phyloP scores from a whole-genome alignment of 148 eudicot species.

The Vaccinium myrtillus region DNA sequence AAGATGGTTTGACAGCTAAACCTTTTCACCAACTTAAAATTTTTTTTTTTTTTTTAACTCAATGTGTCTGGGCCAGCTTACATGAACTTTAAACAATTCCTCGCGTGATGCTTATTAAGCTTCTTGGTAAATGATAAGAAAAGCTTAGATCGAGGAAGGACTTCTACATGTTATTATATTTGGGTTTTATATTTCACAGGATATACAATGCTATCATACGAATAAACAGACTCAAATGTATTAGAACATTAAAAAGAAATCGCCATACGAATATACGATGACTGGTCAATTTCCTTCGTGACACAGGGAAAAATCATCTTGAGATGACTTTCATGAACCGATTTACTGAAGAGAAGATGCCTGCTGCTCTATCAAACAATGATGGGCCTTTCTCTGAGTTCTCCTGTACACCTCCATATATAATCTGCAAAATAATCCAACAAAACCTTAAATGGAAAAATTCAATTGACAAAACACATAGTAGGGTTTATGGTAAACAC shows the following conservation, averaged over 20 bases:
- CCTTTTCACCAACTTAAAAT: not conserved
- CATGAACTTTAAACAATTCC: not conserved
- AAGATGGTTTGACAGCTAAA: too few species aligned
- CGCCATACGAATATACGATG: not conserved
- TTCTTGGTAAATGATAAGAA: not conserved
- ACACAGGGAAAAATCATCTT: constrained; percentile 26
- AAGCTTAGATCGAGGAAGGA: not conserved
- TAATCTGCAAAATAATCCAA: constrained; percentile 46
- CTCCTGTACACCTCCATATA: constrained; percentile 71
- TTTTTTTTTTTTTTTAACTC: not conserved
- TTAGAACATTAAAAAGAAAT: not conserved
- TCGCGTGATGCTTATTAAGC: not conserved
- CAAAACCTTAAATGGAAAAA: not conserved
- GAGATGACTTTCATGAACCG: constrained; percentile 86
- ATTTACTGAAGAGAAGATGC: constrained; percentile 72
- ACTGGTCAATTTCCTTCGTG: not conserved
- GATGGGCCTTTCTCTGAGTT: constrained; percentile 65
- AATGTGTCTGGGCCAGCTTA: not conserved
- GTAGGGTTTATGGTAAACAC: too few species aligned
- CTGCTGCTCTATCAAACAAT: constrained; percentile 62
- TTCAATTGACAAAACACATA: not conserved
- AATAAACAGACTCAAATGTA: not conserved
- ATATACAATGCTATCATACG: constrained; percentile 1
- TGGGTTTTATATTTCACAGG: not conserved
- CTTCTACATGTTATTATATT: not conserved